Conservation (phyloP, 1,284 basidiomycete species). For the Porphyrellus sp. region DNA sequence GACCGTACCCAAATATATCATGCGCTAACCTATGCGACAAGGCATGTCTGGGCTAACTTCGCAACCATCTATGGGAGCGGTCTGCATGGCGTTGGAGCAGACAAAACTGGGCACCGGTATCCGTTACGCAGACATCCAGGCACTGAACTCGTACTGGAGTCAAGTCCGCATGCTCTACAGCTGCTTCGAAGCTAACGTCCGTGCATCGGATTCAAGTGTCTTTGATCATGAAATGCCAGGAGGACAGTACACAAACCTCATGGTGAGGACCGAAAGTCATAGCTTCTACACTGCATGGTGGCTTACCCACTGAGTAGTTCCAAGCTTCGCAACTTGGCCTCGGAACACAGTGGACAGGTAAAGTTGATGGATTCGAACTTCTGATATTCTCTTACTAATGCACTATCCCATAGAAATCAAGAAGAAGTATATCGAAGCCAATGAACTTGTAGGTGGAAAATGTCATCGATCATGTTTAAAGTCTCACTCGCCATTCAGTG, state of each 20-base stretch:
- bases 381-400: slow-evolving; percentile 6
- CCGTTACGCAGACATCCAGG: slow-evolving; percentile 95
- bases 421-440: slow-evolving; percentile 97
- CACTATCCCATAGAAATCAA: slow-evolving; percentile 75
- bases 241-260: slow-evolving; percentile 94
- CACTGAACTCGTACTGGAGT: slow-evolving; percentile 97
- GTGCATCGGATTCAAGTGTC: slow-evolving; percentile 94
- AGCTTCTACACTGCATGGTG: slow-evolving; percentile 7
- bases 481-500: slow-evolving; percentile 51
- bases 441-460: slow-evolving; percentile 67
- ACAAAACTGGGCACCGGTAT: slow-evolving; percentile 94
- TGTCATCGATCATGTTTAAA: slow-evolving; percentile 10
- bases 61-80: slow-evolving; percentile 97
- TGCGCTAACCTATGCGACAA: slow-evolving; percentile 32
- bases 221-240: slow-evolving; percentile 99
- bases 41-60: slow-evolving; percentile 98
- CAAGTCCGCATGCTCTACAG: slow-evolving; percentile 94
- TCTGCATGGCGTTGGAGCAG: slow-evolving; percentile 94
- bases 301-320: slow-evolving; percentile 61
- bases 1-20: not conserved
- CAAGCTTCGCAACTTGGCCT: slow-evolving; percentile 97
- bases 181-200: slow-evolving; percentile 98
- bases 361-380: slow-evolving; percentile 15
- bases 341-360: slow-evolving; percentile 93
- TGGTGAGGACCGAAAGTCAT: slow-evolving; percentile 50